Base-by-base conservation (phyloP, 1,139 yeast genomes). In the Candida labiduridarum region DNA sequence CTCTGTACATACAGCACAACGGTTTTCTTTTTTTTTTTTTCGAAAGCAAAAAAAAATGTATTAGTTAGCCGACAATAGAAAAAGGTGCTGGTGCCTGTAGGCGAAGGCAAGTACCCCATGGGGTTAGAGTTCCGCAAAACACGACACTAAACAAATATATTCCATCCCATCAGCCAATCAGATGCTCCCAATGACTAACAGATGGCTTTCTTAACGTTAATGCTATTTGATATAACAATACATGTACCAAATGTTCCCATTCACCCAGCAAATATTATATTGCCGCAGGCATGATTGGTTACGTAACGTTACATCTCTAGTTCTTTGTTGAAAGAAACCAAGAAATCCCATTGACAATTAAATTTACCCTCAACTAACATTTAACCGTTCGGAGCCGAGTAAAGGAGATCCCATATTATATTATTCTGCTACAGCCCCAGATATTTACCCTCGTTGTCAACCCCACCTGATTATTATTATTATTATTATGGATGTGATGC, bases 61-160 rank as follows among this genome's bases (percentile, higher is more conserved):
- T 5, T 18, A 25, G 5, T 22, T 22, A 22, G 11, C 12, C 4
- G 16, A 34, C 18, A 34, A 16, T 9, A 34, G 18, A n/a, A 33
- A 33, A 33, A 14, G 6, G n/a, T 34, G 15, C 16, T 27, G n/a
- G 41, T 14, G 7, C 41, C 22, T 11, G 27, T 38, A 38, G 30
- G 22, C 41, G 41, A 38, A 27, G 22, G 22, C 22, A n/a, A 15
- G 30, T 38, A 22, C 41, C 41, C 41, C 41, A 38, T 38, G 41
- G 41, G 41, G 41, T 38, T 22, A 22, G 18, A 38, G 14, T 38
- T 22, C 10, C 41, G 29, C 16, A 38, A 16, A 35, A 15, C 2
- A 14, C 3, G 14, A 14, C 38, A 34, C 7, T 15, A 14, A 7
- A 34, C 7, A 9, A 16, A 15, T 34, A 3, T 34, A 15, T 14